Evolutionary conservation across 1,284 basidiomycete species (phyloP), one percentile per base, ranked within the genome.

Genomic region (Wallemia mellicola): DNA sequence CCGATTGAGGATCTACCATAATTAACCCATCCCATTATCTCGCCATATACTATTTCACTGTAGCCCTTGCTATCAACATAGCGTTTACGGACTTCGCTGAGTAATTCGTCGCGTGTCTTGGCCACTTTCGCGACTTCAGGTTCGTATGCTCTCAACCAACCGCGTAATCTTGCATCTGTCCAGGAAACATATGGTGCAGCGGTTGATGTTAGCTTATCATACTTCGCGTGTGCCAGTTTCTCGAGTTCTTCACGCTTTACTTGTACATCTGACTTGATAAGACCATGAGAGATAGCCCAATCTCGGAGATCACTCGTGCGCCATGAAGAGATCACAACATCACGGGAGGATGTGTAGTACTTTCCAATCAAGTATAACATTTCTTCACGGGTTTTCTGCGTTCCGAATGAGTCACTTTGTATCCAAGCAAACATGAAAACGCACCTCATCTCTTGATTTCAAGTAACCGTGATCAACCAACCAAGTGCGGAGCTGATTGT

Each of bases 101-200:
- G 57, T 33, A 60, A 27, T 56, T 59, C 30, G 48, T 26, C n/a
- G 24, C 33, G 28, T 11, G 33, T 58, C 38, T 54, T 30, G 22
- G 0, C 27, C 27, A 58, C 58, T 32, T 15, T n/a, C 28, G 9
- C 71, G 76, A 61, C 64, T 79, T 81, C 79, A 62, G 81, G 7
- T 22, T 24, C 19, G 38, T 28, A 24, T 27, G 38, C 62, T 61
- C 84, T 77, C 27, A 89, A 75, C 68, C 81, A 86, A 0, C 83
- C 84, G 60, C 86, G 81, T 28, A 91, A 77, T 56, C 86, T 78
- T 1, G 86, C 83, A 65, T 89, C 86, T 17, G 86, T 85, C 86
- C 86, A 91, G n/a, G 77, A 75, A 58, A 88, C 73, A 69, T 86
- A 58, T 22, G 72, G 72, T 0, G 70, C 66, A 24, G 71, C 69